Base-by-base conservation (phyloP, 768 basidiomycete genomes). In the Leccinellum luteum region DNA sequence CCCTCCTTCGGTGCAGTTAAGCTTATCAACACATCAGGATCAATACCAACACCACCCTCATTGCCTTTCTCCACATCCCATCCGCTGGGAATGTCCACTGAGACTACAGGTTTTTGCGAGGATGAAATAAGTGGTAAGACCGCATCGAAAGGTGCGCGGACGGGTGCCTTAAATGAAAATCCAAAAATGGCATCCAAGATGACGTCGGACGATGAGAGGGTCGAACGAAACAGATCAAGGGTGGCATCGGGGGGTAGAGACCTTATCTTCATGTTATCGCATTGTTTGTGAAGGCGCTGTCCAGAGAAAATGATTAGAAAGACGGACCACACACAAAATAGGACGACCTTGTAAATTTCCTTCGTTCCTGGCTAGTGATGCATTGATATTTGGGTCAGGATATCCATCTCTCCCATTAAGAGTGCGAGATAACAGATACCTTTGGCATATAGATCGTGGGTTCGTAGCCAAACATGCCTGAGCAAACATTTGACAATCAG, bases 181-280 rank as follows among this genome's bases (percentile, higher is more conserved):
- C 96, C 97, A 65, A 99, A 99, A 56, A 99, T 90, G 5, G 95
- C 93, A 68, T 99, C 97, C 54, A 99, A 79, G 19, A 98, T 82
- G 44, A 97, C 85, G 71, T 97, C 91, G 4, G 85, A 83, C 30
- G 80, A 76, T 7, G 76, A 66, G 35, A 90, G 77, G 6, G 82
- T 81, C 44, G 74, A 68, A 48, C 74, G 69, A 19, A 90, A 79
- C 32, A 77, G 63, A 19, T 78, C 75, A 15, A 72, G 63, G 21
- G 82, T 80, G 38, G 70, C 74, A 4, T 81, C 77, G 8, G 81
- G 77, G 2, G 81, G 76, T 27, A 96, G 68, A 4, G 89, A 85
- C 3, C 81, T 82, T 64, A 99, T 96, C 45, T 82, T 75, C 84
- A 97, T 89, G 72, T 97, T 98, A 58, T 82, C 77, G 70, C 94